Evolutionary conservation across 1,284 basidiomycete genomes (phyloP).

Genomic region (Phylloboletellus chloephorus): DNA sequence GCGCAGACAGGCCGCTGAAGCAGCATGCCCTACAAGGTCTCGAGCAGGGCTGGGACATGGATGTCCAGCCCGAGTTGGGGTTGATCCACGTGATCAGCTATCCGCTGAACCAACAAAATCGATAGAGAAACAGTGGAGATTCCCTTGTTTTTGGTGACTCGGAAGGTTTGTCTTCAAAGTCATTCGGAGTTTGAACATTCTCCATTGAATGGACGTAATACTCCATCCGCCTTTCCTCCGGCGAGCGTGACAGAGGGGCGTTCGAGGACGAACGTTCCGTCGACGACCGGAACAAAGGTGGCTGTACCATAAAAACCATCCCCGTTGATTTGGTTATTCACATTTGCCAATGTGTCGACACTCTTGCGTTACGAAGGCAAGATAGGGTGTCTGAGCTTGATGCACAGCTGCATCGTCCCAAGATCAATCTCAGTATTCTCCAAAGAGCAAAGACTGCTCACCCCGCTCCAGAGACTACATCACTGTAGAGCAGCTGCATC

Average conservation of each 20-base stretch:
- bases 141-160: too few species aligned
- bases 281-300: constrained; percentile 28
- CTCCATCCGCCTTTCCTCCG: constrained; percentile 17
- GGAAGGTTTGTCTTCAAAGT: too few species aligned
- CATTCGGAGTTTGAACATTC: too few species aligned
- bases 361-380: constrained; percentile 7
- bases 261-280: constrained; percentile 33
- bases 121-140: too few species aligned
- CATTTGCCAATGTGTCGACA: neutral
- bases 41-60: too few species aligned
- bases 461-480: constrained; percentile 3
- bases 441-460: neutral
- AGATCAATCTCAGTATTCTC: neutral
- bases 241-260: constrained; percentile 26
- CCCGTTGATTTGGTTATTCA: constrained; percentile 1
- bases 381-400: constrained; percentile 3
- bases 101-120: too few species aligned
- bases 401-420: constrained; percentile 4
- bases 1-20: too few species aligned
- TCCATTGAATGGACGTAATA: too few species aligned
- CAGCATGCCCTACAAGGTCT: too few species aligned
- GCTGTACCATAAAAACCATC: constrained; percentile 8
- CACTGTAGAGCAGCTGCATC: constrained; percentile 4
- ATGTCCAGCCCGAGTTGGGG: too few species aligned
- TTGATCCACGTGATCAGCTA: too few species aligned